A percentile compares a stretch with the other conserved stretches of the same genome.
Conservation (phyloP, 2,329 filamentous ascomycete species). For the Pyricularia pennisetigena region DNA sequence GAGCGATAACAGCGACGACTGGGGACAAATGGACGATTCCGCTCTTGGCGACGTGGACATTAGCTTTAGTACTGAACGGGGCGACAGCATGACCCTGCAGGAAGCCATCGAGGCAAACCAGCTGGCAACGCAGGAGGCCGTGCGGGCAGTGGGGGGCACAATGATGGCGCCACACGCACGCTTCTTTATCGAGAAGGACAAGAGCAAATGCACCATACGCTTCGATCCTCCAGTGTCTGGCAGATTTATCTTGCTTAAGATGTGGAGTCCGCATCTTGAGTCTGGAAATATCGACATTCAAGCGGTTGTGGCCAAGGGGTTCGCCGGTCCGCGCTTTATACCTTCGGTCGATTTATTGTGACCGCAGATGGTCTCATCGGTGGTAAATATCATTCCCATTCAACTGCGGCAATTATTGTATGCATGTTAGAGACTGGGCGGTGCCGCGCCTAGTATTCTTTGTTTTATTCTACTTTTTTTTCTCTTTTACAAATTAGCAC, state of each 20-base stretch:
- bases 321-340: constrained; percentile 77
- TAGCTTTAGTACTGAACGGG: constrained; percentile 6
- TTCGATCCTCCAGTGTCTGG: constrained; percentile 78
- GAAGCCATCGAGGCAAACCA: constrained; percentile 37
- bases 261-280: constrained; percentile 71
- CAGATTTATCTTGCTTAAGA: constrained; percentile 77
- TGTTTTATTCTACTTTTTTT: not conserved
- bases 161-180: constrained; percentile 65
- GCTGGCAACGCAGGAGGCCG: constrained; percentile 45
- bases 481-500: not conserved
- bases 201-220: constrained; percentile 75
- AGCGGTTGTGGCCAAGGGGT: constrained; percentile 73
- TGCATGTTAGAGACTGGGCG: not conserved
- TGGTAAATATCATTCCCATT: not conserved
- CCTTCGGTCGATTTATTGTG: constrained; percentile 56
- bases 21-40: constrained; percentile 11
- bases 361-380: constrained; percentile 8
- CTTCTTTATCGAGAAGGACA: constrained; percentile 75
- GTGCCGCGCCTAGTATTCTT: not conserved
- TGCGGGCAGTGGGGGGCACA: constrained; percentile 45
- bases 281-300: constrained; percentile 78
- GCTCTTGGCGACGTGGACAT: not conserved
- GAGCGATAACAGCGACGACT: constrained; percentile 31
- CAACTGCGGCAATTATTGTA: not conserved
- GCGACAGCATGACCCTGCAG: constrained; percentile 21